Evolutionary conservation across 768 basidiomycete species (phyloP).

Genomic region (Suillus subaureus): DNA sequence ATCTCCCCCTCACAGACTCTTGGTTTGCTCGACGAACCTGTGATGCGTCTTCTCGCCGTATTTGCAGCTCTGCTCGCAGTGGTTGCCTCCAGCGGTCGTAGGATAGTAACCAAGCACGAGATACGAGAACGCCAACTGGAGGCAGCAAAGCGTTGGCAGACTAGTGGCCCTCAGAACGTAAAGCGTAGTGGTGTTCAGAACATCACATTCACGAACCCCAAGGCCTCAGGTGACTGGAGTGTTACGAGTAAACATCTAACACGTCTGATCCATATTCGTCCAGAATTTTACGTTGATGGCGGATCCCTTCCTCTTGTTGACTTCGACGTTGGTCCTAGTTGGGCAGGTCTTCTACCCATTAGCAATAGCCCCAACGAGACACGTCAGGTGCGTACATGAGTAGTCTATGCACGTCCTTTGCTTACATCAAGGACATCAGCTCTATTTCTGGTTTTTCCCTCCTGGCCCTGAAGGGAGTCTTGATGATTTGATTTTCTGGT

Average conservation of each 20-base stretch:
- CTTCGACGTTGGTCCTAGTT: constrained; percentile 76
- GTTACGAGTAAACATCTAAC: not conserved
- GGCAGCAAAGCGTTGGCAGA: constrained; percentile 46
- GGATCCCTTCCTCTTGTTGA: constrained; percentile 63
- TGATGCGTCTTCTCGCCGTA: constrained; percentile 18
- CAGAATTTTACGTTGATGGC: constrained; percentile 75
- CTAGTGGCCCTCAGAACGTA: not conserved
- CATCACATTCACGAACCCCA: constrained; percentile 71
- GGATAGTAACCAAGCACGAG: constrained; percentile 43
- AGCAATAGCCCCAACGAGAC: constrained; percentile 62
- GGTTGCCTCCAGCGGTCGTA: constrained; percentile 16
- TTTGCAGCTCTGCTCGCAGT: constrained; percentile 16
- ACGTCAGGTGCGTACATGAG: constrained; percentile 48
- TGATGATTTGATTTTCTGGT: constrained; percentile 80
- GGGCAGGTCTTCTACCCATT: constrained; percentile 75
- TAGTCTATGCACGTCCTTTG: not conserved
- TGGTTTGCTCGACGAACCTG: not conserved
- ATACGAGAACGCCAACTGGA: constrained; percentile 48
- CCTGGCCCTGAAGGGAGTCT: constrained; percentile 72
- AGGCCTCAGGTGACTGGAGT: constrained; percentile 50
- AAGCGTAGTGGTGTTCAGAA: constrained; percentile 46
- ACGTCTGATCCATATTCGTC: not conserved
- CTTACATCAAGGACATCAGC: constrained; percentile 32
- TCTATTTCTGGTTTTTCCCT: constrained; percentile 87
- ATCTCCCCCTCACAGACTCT: not conserved